These are phyloP conservation scores for Calycina marina DNA, from an alignment of 2,329 filamentous ascomycete species.

Conservation along the genomic window DNA sequence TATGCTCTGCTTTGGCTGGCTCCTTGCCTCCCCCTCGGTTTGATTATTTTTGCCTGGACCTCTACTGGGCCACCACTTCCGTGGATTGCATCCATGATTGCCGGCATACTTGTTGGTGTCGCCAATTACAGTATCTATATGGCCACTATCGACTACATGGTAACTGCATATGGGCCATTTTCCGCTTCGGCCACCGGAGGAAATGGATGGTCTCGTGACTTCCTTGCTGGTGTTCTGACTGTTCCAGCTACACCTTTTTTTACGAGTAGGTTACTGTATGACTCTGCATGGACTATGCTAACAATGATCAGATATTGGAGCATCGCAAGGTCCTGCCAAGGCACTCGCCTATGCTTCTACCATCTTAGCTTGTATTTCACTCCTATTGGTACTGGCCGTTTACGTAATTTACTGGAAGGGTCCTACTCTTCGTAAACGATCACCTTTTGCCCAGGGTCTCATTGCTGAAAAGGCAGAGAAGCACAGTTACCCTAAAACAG, in stretches of 20 bases:
- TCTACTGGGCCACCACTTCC: constrained; percentile 46
- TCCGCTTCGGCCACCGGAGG: constrained; percentile 62
- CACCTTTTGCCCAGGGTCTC: constrained; percentile 50
- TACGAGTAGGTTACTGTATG: constrained; percentile 22
- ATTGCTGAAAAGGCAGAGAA: no score
- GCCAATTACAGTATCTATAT: constrained; percentile 62
- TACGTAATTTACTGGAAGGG: constrained; percentile 55
- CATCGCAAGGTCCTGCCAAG: no score
- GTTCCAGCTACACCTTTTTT: constrained; percentile 53
- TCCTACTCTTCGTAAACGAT: constrained; percentile 41
- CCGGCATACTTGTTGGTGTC: constrained; percentile 51
- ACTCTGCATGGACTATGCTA: not conserved
- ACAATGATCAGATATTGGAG: constrained; percentile 34
- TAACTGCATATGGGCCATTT: constrained; percentile 59
- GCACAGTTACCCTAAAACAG: no score
- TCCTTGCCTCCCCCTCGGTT: constrained; percentile 46
- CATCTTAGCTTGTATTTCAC: constrained; percentile 41
- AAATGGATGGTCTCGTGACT: constrained; percentile 60
- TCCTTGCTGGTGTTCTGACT: constrained; percentile 57
- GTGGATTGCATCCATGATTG: constrained; percentile 56
- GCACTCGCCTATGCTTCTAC: constrained; percentile 45
- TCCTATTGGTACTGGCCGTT: constrained; percentile 45
- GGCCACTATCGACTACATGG: constrained; percentile 67
- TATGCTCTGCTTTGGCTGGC: constrained; percentile 49
- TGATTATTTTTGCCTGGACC: constrained; percentile 58